These are phyloP conservation scores for Apocynum venetum DNA, from an alignment of 257 asterid species.

Conservation along the genomic window DNA sequence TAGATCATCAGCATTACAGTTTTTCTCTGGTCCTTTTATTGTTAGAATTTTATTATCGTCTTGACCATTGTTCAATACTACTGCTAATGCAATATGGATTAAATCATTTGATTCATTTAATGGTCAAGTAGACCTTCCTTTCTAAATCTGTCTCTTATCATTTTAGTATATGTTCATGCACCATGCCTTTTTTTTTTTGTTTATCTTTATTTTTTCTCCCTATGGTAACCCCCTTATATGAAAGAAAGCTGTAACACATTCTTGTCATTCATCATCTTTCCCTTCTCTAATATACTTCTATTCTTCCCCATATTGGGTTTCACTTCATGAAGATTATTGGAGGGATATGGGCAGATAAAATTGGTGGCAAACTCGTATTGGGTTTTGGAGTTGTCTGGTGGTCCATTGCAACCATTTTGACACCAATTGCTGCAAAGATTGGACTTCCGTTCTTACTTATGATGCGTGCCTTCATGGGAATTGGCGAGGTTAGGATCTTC, in stretches of 20 bases:
- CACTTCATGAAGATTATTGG: conserved; percentile 65
- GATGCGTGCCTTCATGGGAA: conserved; percentile 97
- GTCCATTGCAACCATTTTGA: conserved; percentile 96
- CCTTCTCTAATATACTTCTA: neutral
- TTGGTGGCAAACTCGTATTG: conserved; percentile 89
- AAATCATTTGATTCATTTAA: neutral
- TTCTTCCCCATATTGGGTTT: neutral
- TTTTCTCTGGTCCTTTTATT: neutral
- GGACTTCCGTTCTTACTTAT: conserved; percentile 88
- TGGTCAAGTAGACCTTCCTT: neutral
- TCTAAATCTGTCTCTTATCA: neutral
- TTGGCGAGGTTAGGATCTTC: conserved; percentile 80
- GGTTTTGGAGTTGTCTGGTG: conserved; percentile 99
- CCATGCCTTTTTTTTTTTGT: neutral
- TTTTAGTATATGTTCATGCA: neutral
- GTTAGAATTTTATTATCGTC: neutral
- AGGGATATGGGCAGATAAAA: conserved; percentile 98
- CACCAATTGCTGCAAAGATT: conserved; percentile 86
- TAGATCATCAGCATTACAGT: neutral
- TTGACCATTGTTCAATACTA: neutral
- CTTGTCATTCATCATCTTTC: neutral
- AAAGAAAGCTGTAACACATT: neutral
- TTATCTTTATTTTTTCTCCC: neutral
- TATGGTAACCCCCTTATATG: neutral
- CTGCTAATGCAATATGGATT: too few species aligned